These are phyloP conservation scores for Diaporthe capsici DNA, from an alignment of 2,329 filamentous ascomycete genomes.

Conservation along the genomic window DNA sequence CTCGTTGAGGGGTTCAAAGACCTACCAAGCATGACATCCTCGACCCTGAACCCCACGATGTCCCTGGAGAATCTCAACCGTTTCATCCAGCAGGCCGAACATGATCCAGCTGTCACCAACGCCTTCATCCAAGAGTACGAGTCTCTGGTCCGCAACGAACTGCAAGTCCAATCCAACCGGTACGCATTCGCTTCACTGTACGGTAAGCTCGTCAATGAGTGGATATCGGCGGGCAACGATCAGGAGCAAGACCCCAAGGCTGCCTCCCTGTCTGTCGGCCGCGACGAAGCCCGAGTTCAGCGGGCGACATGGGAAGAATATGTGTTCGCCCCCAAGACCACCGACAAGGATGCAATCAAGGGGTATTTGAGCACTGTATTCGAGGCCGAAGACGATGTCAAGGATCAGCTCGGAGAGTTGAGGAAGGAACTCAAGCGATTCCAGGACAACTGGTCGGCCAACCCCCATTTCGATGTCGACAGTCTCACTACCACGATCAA, in stretches of 20 bases:
- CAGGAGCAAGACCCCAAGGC: slow-evolving; percentile 49
- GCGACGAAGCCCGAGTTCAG: slow-evolving; percentile 67
- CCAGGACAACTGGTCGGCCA: slow-evolving; percentile 44
- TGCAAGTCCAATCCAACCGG: slow-evolving; percentile 65
- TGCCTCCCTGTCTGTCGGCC: slow-evolving; percentile 63
- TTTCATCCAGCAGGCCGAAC: slow-evolving; percentile 66
- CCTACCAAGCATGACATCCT: slow-evolving; percentile 50
- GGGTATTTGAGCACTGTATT: slow-evolving; percentile 68
- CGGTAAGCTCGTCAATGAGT: slow-evolving; percentile 67
- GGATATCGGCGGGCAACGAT: slow-evolving; percentile 58
- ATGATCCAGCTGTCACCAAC: slow-evolving; percentile 67
- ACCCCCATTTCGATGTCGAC: slow-evolving; percentile 55
- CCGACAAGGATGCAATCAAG: slow-evolving; percentile 60
- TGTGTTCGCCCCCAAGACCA: slow-evolving; percentile 65
- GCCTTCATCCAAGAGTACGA: slow-evolving; percentile 62
- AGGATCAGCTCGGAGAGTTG: slow-evolving; percentile 59
- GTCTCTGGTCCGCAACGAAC: slow-evolving; percentile 58
- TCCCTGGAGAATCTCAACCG: slow-evolving; percentile 61
- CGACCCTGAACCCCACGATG: slow-evolving; percentile 48
- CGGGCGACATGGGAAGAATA: slow-evolving; percentile 67
- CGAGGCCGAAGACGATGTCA: slow-evolving; percentile 51
- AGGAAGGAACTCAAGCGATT: slow-evolving; percentile 55
- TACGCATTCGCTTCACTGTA: slow-evolving; percentile 71
- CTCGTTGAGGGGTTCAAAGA: slow-evolving; percentile 54
- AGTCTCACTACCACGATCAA: slow-evolving; percentile 61